Base-by-base conservation (phyloP, 108 stramenopile species). In the Stephanodiscus minutulus region DNA sequence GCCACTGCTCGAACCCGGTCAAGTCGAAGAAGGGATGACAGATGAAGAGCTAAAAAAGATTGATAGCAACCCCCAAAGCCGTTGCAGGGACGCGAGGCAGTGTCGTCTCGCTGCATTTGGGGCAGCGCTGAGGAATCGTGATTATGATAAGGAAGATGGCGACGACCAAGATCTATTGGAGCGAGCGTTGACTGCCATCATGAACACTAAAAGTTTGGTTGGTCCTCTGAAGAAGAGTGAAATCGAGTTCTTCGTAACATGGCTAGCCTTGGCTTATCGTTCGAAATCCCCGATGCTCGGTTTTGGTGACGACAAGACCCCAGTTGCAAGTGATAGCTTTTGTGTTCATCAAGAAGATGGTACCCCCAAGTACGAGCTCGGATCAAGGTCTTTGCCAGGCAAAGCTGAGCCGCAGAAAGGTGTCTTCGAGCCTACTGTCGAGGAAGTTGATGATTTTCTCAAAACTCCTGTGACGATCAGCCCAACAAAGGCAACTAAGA, bases 81-180 rank as follows among this genome's bases (percentile, higher is more conserved):
- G 93, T 31, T 84, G 84, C 29, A 65, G 65, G 3, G 94, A 92
- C 70, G 91, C 90, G 25, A 82, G 94, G 37, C 54, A 65, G 29
- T 96, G 91, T 60, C 86, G 91, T 43, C 84, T 96, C 53, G 81
- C 86, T 55, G 91, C 94, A 7, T 88, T 96, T 72, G 89, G 91
- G 44, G 94, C 91, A 31, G 94, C 94, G 0, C 66, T 96, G 46
- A 65, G 94, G 50, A 93, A 96, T 82, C 82, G 94, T 22, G 70
- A 76, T 21, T 96, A 88, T 58, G 94, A 96, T 61, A 84, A 85
- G 18, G 87, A 82, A 31, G 86, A 82, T 10, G 85, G 85, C 0
- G 86, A 83, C 49, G 83, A 91, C 65, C 76, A 73, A 12, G 58
- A 76, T 33, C 70, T 87, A 10, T 67, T 92, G 64, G 80, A 87